A percentile compares a stretch with the other conserved stretches of the same genome.
Evolutionary conservation across 1,284 basidiomycete genomes (phyloP).

Genomic region (Malassezia brasiliensis): DNA sequence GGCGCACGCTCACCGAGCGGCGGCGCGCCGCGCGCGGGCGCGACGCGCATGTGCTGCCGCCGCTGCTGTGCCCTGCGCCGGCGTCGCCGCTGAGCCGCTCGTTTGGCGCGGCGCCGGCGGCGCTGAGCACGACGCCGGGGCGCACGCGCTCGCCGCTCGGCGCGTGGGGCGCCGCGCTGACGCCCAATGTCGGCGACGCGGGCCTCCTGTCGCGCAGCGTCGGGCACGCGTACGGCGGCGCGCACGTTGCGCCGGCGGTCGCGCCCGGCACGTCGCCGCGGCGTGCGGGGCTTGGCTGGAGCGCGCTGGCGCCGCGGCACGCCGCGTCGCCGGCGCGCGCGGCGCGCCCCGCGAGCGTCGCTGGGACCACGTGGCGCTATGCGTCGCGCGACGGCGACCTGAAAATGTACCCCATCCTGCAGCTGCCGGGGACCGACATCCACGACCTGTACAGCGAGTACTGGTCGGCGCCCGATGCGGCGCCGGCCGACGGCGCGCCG

Average conservation of each 20-base stretch:
- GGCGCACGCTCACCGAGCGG: not conserved
- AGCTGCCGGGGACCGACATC: slow-evolving; percentile 10
- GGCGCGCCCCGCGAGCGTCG: not conserved
- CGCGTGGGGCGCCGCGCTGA: not conserved
- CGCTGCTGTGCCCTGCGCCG: slow-evolving; percentile 6
- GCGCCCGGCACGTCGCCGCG: slow-evolving; percentile 9
- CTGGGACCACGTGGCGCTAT: not conserved
- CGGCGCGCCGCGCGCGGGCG: not conserved
- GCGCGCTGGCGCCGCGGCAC: slow-evolving; percentile 6
- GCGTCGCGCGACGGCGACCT: not conserved
- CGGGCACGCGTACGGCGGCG: not conserved
- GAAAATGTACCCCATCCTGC: slow-evolving; percentile 17
- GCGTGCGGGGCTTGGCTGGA: slow-evolving; percentile 17
- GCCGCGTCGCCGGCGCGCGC: not conserved
- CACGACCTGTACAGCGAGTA: slow-evolving; percentile 16
- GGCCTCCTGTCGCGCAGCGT: not conserved
- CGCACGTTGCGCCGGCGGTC: not conserved
- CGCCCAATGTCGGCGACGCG: not conserved
- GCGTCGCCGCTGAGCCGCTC: too few species aligned
- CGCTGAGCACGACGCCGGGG: not conserved
- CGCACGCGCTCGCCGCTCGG: not conserved
- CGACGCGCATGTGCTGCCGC: slow-evolving; percentile 1
- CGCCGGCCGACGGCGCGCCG: not conserved
- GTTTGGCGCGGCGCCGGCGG: not conserved
- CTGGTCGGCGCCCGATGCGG: slow-evolving; percentile 1